phyloP scores from a whole-genome alignment of 2,329 filamentous ascomycete genomes.

The Massarina eburnea region DNA sequence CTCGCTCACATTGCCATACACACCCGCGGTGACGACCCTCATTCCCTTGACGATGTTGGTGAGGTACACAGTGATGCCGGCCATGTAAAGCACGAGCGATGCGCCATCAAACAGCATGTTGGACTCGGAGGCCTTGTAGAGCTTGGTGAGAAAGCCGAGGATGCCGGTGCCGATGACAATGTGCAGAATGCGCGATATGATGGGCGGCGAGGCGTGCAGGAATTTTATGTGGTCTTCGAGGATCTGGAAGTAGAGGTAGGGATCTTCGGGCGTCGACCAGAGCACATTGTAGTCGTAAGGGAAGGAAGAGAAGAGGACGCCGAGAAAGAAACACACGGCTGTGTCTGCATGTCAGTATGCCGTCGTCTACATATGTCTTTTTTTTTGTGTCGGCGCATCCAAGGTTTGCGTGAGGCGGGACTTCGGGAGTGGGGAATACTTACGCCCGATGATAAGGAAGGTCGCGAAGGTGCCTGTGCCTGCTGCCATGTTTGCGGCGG shows the following conservation, averaged over 20 bases:
- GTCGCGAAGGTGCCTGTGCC: conserved; percentile 74
- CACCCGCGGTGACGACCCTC: conserved; percentile 74
- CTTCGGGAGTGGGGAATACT: conserved; percentile 44
- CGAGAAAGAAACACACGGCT: conserved; percentile 92
- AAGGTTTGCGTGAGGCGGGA: conserved; percentile 8
- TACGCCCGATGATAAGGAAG: conserved; percentile 95
- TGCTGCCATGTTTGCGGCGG: conserved; percentile 29
- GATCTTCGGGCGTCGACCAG: conserved; percentile 69
- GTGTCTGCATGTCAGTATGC: conserved; percentile 22
- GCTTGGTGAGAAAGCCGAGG: conserved; percentile 86
- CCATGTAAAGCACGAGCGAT: conserved; percentile 72
- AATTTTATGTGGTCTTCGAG: conserved; percentile 89
- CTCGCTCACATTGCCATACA: conserved; percentile 57
- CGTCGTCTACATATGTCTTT: neutral
- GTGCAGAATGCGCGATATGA: conserved; percentile 91
- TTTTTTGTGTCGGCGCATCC: neutral
- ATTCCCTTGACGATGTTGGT: conserved; percentile 97
- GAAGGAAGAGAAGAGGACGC: conserved; percentile 93
- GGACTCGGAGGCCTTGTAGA: conserved; percentile 89
- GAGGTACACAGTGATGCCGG: conserved; percentile 89
- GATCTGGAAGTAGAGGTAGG: conserved; percentile 73
- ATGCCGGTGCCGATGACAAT: conserved; percentile 88
- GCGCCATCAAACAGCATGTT: conserved; percentile 93
- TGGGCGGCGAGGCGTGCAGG: conserved; percentile 84
- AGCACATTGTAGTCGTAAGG: conserved; percentile 94